phyloP scores from a whole-genome alignment of 208 protist genomes.

The Herpetomonas muscarum region DNA sequence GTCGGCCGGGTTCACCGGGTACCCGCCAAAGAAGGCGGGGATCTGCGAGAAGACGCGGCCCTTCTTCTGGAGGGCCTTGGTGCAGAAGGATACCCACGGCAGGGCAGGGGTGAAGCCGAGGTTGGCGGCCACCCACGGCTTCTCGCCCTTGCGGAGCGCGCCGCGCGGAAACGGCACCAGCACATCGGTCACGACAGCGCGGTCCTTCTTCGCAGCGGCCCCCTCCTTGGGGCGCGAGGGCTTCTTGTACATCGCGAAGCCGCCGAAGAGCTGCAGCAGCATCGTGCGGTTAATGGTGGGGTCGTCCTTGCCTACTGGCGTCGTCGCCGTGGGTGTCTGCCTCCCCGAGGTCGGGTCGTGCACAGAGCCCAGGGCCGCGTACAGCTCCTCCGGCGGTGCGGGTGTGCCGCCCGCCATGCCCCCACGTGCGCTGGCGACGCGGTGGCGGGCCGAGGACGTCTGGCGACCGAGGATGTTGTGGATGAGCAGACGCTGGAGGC shows the following conservation, averaged over 20 bases:
- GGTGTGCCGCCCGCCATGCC: too few species aligned
- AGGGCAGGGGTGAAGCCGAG: slow-evolving; percentile 60
- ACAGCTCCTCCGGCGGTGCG: too few species aligned
- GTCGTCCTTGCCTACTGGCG: slow-evolving; percentile 5
- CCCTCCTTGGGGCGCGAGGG: slow-evolving; percentile 4
- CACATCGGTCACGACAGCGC: slow-evolving; percentile 42
- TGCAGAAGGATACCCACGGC: slow-evolving; percentile 76
- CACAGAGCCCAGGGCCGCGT: too few species aligned
- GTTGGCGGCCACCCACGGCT: slow-evolving; percentile 17
- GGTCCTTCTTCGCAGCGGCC: background rate
- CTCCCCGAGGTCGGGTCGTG: too few species aligned
- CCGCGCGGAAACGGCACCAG: slow-evolving; percentile 52
- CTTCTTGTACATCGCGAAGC: slow-evolving; percentile 48
- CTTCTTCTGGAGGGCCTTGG: slow-evolving; percentile 38
- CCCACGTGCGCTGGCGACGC: too few species aligned
- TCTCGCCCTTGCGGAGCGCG: slow-evolving; percentile 41
- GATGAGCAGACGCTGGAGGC: slow-evolving; percentile 30
- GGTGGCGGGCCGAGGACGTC: too few species aligned
- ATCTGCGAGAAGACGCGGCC: slow-evolving; percentile 45
- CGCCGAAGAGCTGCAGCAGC: slow-evolving; percentile 73
- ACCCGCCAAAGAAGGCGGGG: slow-evolving; percentile 48
- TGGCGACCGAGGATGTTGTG: slow-evolving; percentile 22
- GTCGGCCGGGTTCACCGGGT: background rate
- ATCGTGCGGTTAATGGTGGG: slow-evolving; percentile 22
- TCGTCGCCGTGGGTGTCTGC: too few species aligned